phyloP scores from a whole-genome alignment of 2,329 filamentous ascomycete species.

The Diaporthe caulivora region DNA sequence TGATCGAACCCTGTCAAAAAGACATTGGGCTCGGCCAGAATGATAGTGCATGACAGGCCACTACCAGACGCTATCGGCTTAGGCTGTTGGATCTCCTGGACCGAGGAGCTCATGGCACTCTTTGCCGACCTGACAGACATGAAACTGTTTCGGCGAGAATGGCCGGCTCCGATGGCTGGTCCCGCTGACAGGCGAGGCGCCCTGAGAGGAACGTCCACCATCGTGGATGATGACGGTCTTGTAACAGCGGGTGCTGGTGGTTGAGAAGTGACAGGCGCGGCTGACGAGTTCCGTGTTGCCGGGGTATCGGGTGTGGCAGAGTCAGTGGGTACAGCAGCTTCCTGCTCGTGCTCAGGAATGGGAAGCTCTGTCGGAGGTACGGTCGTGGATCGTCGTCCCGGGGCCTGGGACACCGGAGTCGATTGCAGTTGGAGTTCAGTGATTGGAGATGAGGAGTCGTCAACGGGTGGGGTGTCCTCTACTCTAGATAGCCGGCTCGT shows the following conservation, averaged over 20 bases:
- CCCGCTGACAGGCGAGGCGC: slow-evolving; percentile 23
- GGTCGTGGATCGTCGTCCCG: slow-evolving; percentile 7
- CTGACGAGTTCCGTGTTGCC: not conserved
- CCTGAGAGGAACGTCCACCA: slow-evolving; percentile 33
- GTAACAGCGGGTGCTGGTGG: not conserved
- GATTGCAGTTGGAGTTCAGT: slow-evolving; percentile 9
- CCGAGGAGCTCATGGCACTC: slow-evolving; percentile 61
- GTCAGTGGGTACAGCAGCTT: not conserved
- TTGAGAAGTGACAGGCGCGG: not conserved
- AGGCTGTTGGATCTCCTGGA: slow-evolving; percentile 62
- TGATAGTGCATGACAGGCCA: slow-evolving; percentile 79
- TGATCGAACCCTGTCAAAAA: slow-evolving; percentile 86
- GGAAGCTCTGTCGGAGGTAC: not conserved
- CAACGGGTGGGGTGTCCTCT: slow-evolving; percentile 26
- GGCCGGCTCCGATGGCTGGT: slow-evolving; percentile 17
- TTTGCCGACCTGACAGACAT: slow-evolving; percentile 66
- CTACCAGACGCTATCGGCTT: slow-evolving; percentile 85
- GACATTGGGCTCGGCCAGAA: slow-evolving; percentile 83
- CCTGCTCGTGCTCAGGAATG: slow-evolving; percentile 8
- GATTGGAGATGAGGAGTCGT: not conserved
- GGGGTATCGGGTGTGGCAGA: not conserved
- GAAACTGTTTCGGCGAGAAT: slow-evolving; percentile 60
- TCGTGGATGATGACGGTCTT: slow-evolving; percentile 7
- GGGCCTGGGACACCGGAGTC: slow-evolving; percentile 16
- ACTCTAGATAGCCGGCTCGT: slow-evolving; percentile 34